Percentiles rank a stretch among this genome's conserved stretches.
Conservation (phyloP, 2,329 filamentous ascomycete genomes). For the Cryoendolithus antarcticus region DNA sequence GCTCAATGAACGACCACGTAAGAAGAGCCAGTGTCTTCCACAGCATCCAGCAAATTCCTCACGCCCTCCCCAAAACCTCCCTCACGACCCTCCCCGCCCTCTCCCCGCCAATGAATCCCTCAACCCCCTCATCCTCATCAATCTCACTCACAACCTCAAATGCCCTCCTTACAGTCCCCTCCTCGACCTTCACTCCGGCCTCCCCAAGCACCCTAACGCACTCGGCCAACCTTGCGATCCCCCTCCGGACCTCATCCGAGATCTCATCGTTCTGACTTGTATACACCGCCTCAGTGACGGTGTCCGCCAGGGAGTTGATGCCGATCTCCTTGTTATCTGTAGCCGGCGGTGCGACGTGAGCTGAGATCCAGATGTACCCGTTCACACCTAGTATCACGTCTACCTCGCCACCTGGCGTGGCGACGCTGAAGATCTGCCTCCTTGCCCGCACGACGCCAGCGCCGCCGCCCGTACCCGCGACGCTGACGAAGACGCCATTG, state of each 20-base stretch:
- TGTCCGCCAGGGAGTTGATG: slow-evolving; percentile 81
- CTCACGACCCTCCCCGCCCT: slow-evolving; percentile 25
- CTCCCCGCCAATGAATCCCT: slow-evolving; percentile 29
- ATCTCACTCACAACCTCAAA: slow-evolving; percentile 75
- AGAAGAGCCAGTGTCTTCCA: too few species aligned
- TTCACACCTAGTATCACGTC: slow-evolving; percentile 90
- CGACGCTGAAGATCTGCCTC: slow-evolving; percentile 77
- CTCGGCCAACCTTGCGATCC: slow-evolving; percentile 74
- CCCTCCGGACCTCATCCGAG: slow-evolving; percentile 60
- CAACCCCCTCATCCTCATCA: slow-evolving; percentile 47
- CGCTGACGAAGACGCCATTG: slow-evolving; percentile 79
- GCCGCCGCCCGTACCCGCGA: slow-evolving; percentile 64
- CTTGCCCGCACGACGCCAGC: slow-evolving; percentile 73
- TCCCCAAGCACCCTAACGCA: slow-evolving; percentile 76
- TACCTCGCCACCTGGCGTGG: slow-evolving; percentile 51
- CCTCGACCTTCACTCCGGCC: slow-evolving; percentile 72
- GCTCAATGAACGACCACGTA: too few species aligned
- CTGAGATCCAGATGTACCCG: slow-evolving; percentile 91
- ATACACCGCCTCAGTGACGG: slow-evolving; percentile 73
- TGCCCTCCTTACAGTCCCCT: slow-evolving; percentile 71
- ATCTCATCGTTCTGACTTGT: slow-evolving; percentile 91
- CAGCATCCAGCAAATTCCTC: too few species aligned
- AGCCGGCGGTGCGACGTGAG: slow-evolving; percentile 52
- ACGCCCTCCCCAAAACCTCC: slow-evolving; percentile 16
- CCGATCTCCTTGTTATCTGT: slow-evolving; percentile 41